Base-by-base conservation (phyloP, 2,329 filamentous ascomycete species). In the Colletotrichum chlorophyti region DNA sequence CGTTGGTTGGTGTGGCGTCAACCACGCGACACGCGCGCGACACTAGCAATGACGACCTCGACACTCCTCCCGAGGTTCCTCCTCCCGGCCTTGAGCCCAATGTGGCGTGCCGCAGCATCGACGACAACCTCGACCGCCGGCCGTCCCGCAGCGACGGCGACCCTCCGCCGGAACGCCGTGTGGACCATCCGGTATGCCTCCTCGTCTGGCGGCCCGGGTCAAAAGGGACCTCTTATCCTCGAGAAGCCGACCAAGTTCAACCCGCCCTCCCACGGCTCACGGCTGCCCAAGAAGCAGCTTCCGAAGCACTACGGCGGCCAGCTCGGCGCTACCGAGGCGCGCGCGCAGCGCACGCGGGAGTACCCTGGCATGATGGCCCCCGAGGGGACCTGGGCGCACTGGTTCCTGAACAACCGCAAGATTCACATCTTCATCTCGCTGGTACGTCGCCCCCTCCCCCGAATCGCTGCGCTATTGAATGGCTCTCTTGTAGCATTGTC, bases 331-430 rank as follows among this genome's bases (percentile, higher is more conserved):
- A 82, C 87, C 48, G 89, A 96, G 73, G 76, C 80, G 47, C 77
- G 83, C 62, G 83, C 82, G 60, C 91, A 91, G 78, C 82, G 79
- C 64, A 83, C 76, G 63, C 90, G 85, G 72, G 80, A 90, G 63
- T 98, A 98, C 72, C 95, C 95, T 1, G 89, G 93, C 66, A 88
- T 96, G 83, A 93, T 96, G 82, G 90, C 94, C 42, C 88, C 93
- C 0, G 81, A 89, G 69, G 91, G 92, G 6, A 91, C 90, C 0
- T 92, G 91, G 74, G 83, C 91, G 76, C 84, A 94, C 73, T 93
- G 89, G 85, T 93, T 98, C 73, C 80, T 96, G 71, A 87, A 91
- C 65, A 94, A 86, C 71, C 83, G 84, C 58, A 77, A 78, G 53
- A 84, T 98, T 54, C 94, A 99, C 74, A 74, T 91, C 24, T 89